Conservation (phyloP, 108 stramenopile species). For the Cylindrotheca closterium region DNA sequence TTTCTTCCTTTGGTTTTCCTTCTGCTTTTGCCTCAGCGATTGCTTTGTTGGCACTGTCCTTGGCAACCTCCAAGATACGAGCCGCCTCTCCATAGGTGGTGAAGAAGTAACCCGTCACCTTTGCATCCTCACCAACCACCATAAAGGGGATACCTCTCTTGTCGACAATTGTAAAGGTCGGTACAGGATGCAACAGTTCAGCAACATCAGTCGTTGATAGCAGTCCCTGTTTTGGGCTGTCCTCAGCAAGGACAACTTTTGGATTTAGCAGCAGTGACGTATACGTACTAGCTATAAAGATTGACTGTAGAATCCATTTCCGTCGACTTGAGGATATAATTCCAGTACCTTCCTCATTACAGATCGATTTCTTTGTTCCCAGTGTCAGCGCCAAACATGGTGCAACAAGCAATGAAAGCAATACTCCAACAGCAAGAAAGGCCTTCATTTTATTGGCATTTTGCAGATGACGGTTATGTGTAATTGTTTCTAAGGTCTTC, state of each 20-base stretch:
- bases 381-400: no score
- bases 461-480: no score
- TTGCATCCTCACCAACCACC: conserved; percentile 86
- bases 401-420: no score
- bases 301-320: no score
- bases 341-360: no score
- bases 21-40: conserved; percentile 50
- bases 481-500: no score
- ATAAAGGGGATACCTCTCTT: conserved; percentile 70
- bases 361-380: no score
- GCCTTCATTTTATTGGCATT: no score
- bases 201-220: conserved; percentile 24
- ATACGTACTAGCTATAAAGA: no score
- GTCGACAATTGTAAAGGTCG: conserved; percentile 81
- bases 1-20: conserved; percentile 41
- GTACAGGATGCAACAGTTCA: conserved; percentile 33
- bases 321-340: no score
- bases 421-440: no score
- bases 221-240: conserved; percentile 8
- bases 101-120: conserved; percentile 82
- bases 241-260: neutral
- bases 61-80: conserved; percentile 63
- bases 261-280: no score
- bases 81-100: conserved; percentile 66
- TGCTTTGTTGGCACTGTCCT: conserved; percentile 53